Percentiles rank a stretch among this genome's conserved stretches.
phyloP scores from a whole-genome alignment of 2,329 filamentous ascomycete species.

The Pseudopithomyces chartarum region DNA sequence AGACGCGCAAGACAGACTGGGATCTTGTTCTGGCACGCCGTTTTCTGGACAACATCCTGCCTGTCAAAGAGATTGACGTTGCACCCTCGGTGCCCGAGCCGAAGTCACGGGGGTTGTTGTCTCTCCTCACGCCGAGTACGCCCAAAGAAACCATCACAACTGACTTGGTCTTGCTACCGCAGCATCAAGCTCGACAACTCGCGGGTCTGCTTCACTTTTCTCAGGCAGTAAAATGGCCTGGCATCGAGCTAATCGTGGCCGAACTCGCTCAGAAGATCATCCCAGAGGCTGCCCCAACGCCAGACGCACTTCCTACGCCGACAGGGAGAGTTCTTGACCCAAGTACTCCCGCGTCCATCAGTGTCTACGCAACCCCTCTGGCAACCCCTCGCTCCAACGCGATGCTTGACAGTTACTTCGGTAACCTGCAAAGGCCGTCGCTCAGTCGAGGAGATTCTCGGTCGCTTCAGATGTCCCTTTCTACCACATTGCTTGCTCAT shows the following conservation, averaged over 20 bases:
- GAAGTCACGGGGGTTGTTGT: constrained; percentile 35
- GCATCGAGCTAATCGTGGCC: constrained; percentile 43
- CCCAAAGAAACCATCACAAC: constrained; percentile 22
- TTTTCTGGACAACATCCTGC: constrained; percentile 58
- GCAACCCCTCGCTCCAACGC: constrained; percentile 41
- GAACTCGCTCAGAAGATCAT: constrained; percentile 45
- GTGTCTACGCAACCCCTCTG: constrained; percentile 46
- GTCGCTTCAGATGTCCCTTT: constrained; percentile 38
- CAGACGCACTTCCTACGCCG: constrained; percentile 21
- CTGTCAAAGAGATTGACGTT: constrained; percentile 36
- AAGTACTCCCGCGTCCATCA: constrained; percentile 36
- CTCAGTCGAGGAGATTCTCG: constrained; percentile 33
- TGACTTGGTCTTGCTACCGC: constrained; percentile 40
- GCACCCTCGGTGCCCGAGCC: constrained; percentile 19
- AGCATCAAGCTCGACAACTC: constrained; percentile 49
- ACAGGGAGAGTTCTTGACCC: constrained; percentile 30
- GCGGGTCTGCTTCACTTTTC: constrained; percentile 58
- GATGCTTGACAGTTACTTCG: constrained; percentile 42
- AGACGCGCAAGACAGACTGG: constrained; percentile 61
- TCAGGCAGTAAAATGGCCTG: constrained; percentile 56
- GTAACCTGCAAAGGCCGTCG: constrained; percentile 30
- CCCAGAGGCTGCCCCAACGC: constrained; percentile 17
- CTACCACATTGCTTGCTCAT: constrained; percentile 22
- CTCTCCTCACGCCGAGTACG: constrained; percentile 28
- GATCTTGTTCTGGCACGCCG: constrained; percentile 59